Conservation (phyloP, 2,329 filamentous ascomycete genomes). For the Ophiocordyceps australis region DNA sequence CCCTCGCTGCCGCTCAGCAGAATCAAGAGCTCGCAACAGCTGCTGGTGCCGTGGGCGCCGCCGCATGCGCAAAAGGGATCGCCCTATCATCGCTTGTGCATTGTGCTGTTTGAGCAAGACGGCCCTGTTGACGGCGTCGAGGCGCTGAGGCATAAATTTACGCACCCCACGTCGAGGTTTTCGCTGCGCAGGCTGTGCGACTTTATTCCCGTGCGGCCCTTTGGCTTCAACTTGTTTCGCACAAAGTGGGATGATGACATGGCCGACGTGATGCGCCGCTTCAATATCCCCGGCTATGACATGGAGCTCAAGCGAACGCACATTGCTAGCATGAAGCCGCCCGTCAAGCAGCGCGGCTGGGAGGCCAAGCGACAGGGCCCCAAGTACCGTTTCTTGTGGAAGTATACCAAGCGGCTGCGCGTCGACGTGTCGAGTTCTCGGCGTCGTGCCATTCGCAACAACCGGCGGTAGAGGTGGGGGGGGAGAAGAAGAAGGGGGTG, state of each 20-base stretch:
- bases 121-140: constrained; percentile 40
- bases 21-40: constrained; percentile 41
- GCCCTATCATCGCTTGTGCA: constrained; percentile 73
- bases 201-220: constrained; percentile 48
- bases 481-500: too few relatives aligned
- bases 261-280: constrained; percentile 68
- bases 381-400: constrained; percentile 47
- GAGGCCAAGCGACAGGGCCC: constrained; percentile 45
- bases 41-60: constrained; percentile 67
- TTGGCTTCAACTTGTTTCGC: constrained; percentile 80
- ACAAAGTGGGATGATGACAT: constrained; percentile 80
- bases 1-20: constrained; percentile 47
- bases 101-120: constrained; percentile 71
- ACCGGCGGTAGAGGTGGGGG: constrained; percentile 13
- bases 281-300: constrained; percentile 56
- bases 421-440: constrained; percentile 22
- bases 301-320: constrained; percentile 73
- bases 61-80: constrained; percentile 79
- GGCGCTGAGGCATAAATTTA: constrained; percentile 32
- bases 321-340: constrained; percentile 47
- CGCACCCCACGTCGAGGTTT: constrained; percentile 45
- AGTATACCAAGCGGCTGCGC: constrained; percentile 42
- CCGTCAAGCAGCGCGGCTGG: constrained; percentile 44
- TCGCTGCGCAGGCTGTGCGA: constrained; percentile 57
- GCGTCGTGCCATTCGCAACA: constrained; percentile 23